phyloP scores from a whole-genome alignment of 805 yeast species.

The Metschnikowia proteae region DNA sequence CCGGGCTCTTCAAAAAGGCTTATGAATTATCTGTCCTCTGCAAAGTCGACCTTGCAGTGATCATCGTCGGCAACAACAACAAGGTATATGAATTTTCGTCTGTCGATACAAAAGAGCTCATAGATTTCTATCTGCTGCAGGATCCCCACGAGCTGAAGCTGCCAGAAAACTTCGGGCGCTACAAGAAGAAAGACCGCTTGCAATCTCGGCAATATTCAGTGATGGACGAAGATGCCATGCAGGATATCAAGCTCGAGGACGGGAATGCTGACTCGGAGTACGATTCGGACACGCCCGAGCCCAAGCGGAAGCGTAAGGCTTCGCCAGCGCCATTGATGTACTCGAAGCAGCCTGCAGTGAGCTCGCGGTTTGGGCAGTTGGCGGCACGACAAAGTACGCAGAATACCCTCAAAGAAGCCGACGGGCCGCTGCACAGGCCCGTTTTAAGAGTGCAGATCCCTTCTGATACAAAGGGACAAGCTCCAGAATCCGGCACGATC shows the following conservation, averaged over 20 bases:
- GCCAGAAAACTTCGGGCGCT: constrained; percentile 66
- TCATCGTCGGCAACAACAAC: constrained; percentile 78
- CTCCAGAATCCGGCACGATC: constrained; percentile 33
- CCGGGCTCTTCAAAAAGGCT: constrained; percentile 87
- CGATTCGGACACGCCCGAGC: constrained; percentile 33
- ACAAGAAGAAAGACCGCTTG: constrained; percentile 37
- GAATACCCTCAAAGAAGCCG: constrained; percentile 7
- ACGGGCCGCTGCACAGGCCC: constrained; percentile 42
- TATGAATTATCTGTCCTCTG: constrained; percentile 85
- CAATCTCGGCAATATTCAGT: constrained; percentile 14
- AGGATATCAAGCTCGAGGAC: constrained; percentile 19
- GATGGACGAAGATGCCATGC: constrained; percentile 17
- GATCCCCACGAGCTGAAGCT: constrained; percentile 55
- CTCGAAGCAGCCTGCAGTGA: constrained; percentile 12
- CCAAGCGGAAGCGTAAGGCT: constrained; percentile 25
- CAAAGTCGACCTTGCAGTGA: constrained; percentile 88
- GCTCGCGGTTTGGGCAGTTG: constrained; percentile 10
- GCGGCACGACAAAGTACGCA: constrained; percentile 3
- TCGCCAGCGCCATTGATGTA: constrained; percentile 13
- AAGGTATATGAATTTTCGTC: constrained; percentile 83
- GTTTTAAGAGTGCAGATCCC: constrained; percentile 67
- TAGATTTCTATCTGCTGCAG: constrained; percentile 22
- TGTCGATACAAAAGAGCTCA: constrained; percentile 46
- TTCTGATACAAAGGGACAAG: constrained; percentile 32
- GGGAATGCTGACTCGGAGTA: constrained; percentile 26